Percentiles rank a stretch among this genome's conserved stretches.
These are phyloP conservation scores for Russula virescens DNA, from an alignment of 768 basidiomycete genomes.

Conservation along the genomic window DNA sequence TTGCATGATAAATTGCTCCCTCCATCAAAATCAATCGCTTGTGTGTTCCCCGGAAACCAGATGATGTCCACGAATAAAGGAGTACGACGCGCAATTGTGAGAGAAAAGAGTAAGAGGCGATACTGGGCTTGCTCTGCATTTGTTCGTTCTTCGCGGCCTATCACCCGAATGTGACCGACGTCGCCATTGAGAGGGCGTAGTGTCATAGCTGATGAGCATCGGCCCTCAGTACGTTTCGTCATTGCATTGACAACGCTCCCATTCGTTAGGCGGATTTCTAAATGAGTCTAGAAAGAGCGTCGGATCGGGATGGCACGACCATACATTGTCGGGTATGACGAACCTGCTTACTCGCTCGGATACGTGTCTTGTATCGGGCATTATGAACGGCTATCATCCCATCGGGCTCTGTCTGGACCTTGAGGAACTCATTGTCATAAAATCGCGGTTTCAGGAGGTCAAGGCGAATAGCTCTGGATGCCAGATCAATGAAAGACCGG, in stretches of 20 bases:
- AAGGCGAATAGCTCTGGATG: neutral
- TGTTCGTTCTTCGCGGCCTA: constrained; percentile 18
- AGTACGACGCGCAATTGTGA: neutral
- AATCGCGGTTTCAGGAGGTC: neutral
- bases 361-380: constrained; percentile 16
- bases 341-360: constrained; percentile 8
- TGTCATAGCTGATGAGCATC: neutral
- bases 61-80: constrained; percentile 3
- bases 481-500: neutral
- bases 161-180: constrained; percentile 2
- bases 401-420: neutral
- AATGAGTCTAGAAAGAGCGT: neutral
- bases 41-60: constrained; percentile 10
- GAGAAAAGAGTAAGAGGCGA: neutral
- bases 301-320: neutral
- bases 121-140: constrained; percentile 9
- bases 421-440: constrained; percentile 9
- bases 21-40: neutral
- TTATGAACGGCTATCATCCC: constrained; percentile 4
- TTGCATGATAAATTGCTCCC: neutral
- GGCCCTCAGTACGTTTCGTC: neutral
- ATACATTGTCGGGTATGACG: neutral
- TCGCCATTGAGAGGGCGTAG: neutral
- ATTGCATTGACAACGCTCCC: neutral
- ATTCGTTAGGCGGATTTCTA: neutral